Percentiles rank a stretch among this genome's conserved stretches.
These are phyloP conservation scores for Oropetium thomaeum DNA, from an alignment of 176 grass and related monocot species.

Conservation along the genomic window DNA sequence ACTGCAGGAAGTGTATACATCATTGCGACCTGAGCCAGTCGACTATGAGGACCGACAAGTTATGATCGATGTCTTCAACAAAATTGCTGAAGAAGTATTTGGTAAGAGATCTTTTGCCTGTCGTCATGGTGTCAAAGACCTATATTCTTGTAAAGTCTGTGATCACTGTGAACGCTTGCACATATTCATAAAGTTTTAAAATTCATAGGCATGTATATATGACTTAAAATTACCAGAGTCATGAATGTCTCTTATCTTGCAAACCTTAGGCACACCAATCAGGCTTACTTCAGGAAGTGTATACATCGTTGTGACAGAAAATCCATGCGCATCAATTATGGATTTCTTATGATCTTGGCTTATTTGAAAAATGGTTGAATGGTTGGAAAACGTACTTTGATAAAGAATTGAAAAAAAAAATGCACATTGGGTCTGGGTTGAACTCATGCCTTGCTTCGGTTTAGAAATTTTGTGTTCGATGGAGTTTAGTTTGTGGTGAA, in stretches of 20 bases:
- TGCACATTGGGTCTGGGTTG: neutral
- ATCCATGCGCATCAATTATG: conserved; percentile 9
- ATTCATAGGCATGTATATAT: neutral
- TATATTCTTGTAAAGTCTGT: neutral
- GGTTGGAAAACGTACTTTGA: neutral
- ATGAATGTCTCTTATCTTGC: conserved; percentile 13
- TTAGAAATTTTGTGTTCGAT: neutral
- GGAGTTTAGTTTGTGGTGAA: neutral
- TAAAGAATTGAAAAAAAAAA: neutral
- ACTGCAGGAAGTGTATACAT: conserved; percentile 60
- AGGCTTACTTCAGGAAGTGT: neutral
- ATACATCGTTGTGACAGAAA: neutral
- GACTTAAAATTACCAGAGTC: neutral
- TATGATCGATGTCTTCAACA: conserved; percentile 60
- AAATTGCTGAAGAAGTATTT: conserved; percentile 49
- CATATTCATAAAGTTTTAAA: neutral
- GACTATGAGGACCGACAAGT: conserved; percentile 66
- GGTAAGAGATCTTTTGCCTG: conserved; percentile 44
- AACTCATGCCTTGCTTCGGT: neutral
- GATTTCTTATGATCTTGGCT: conserved; percentile 4
- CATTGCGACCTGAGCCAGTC: conserved; percentile 47
- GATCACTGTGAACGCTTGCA: neutral
- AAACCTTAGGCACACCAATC: conserved; percentile 5
- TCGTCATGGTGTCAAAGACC: neutral
- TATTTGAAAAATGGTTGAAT: neutral